Percentiles rank a stretch among this genome's conserved stretches.
Conservation (phyloP, 2,329 filamentous ascomycete genomes). For the Gnomoniopsis smithogilvyi region DNA sequence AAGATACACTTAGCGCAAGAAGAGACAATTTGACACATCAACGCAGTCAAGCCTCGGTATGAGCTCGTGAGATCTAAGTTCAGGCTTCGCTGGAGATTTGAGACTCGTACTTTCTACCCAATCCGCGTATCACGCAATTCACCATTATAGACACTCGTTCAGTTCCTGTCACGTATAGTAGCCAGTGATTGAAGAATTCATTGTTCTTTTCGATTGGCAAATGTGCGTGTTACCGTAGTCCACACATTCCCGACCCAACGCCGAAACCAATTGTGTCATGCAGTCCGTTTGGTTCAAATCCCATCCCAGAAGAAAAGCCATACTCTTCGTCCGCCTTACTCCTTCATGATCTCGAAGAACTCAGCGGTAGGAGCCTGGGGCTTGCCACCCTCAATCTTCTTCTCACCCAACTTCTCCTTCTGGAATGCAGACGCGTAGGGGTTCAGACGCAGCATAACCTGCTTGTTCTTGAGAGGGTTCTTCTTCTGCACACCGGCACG, state of each 20-base stretch:
- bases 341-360: conserved; percentile 26
- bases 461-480: conserved; percentile 99
- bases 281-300: conserved; percentile 16
- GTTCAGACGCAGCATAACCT: conserved; percentile 97
- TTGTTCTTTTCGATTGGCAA: conserved; percentile 19
- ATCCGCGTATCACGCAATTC: neutral
- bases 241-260: conserved; percentile 20
- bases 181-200: conserved; percentile 15
- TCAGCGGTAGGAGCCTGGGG: conserved; percentile 21
- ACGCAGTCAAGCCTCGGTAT: neutral
- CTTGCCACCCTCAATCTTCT: conserved; percentile 41
- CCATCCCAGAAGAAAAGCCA: conserved; percentile 13
- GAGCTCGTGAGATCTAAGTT: neutral
- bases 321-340: conserved; percentile 14
- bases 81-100: neutral
- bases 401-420: conserved; percentile 77
- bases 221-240: conserved; percentile 19
- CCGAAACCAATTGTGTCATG: conserved; percentile 18
- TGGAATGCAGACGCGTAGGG: conserved; percentile 91
- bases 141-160: too few species aligned
- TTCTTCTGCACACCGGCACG: conserved; percentile 95
- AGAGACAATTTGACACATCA: neutral
- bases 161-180: neutral
- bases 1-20: neutral
- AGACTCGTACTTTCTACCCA: neutral